These are phyloP conservation scores for Komagataella pseudopastoris DNA, from an alignment of 805 yeast species.

Conservation along the genomic window DNA sequence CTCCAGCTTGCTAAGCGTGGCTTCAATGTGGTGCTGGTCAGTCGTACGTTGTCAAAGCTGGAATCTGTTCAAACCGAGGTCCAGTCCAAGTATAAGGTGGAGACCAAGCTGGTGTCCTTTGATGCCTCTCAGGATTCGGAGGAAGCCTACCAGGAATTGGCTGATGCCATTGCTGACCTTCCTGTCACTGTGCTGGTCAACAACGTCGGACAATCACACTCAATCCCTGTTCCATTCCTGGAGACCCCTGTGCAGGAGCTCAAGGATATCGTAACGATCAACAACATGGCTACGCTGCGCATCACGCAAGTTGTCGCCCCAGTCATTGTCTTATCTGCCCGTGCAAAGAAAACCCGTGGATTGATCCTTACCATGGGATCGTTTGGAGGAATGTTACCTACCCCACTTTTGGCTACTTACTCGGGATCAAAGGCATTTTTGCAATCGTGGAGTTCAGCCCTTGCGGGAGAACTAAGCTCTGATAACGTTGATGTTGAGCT, in stretches of 20 bases:
- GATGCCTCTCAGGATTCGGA: constrained; percentile 60
- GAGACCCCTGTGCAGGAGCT: constrained; percentile 71
- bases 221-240: constrained; percentile 85
- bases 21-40: constrained; percentile 69
- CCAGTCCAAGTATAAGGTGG: constrained; percentile 41
- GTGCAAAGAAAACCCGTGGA: constrained; percentile 35
- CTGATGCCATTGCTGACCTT: constrained; percentile 29
- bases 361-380: constrained; percentile 92
- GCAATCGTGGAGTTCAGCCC: constrained; percentile 84
- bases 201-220: constrained; percentile 91
- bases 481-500: constrained; percentile 75
- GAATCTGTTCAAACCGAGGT: constrained; percentile 53
- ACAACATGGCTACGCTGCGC: constrained; percentile 71
- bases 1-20: constrained; percentile 76
- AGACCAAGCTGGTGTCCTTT: constrained; percentile 56
- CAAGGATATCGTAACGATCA: constrained; percentile 69
- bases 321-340: constrained; percentile 40
- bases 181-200: constrained; percentile 71
- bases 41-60: constrained; percentile 74
- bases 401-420: constrained; percentile 85
- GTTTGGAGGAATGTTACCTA: constrained; percentile 87
- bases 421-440: constrained; percentile 94
- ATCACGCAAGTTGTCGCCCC: constrained; percentile 77
- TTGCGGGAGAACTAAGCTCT: constrained; percentile 70
- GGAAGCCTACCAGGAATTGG: constrained; percentile 41